Base-by-base conservation (phyloP, 805 yeast species). In the Metschnikowia borealis region DNA sequence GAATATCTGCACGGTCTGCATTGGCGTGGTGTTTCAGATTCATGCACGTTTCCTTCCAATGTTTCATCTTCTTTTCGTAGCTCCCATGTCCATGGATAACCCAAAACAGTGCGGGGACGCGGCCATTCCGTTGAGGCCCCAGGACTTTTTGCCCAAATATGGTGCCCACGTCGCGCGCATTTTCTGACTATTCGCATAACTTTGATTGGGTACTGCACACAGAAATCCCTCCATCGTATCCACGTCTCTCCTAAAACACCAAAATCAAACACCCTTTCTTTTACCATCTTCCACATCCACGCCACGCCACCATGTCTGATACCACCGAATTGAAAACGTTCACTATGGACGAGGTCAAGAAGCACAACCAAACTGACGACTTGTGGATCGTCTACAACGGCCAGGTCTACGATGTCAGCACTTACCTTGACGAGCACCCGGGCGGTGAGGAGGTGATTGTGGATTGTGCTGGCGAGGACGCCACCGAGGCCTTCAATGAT, bases 391-490 rank as follows among this genome's bases (percentile, higher is more conserved):
- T 71, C 40, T 70, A 71, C 64, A 71, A 73, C 56, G 78, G 78
- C 23, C 66, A 62, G 50, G 76, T 74, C 15, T 74, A 74, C 63
- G 75, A 73, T 53, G 66, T 69, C 45, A 53, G 74, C 37, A 56
- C 54, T 44, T 73, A 77, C 61, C 65, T 77, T 54, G 75, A 78
- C 60, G 71, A 78, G 56, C 85, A 81, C 63, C 85, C 86, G 23
- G 96, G 96, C 64, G 96, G 96, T 50, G 85, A 84, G 49, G 96
- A 88, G 64, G 87, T 88, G 32, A 74, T 89, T 50, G 69, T 81
- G 46, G 96, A 88, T 59, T 78, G 82, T 63, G 96, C 87, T 32
- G 96, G 96, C 40, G 77, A 78, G 52, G 96, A 89, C 65, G 91
- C 90, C 48, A 82, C 88, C 13, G 71, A 65, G 44, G 80, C 83